Conservation (phyloP, 306 rosid genomes). For the Pachyrhizus erosus region DNA sequence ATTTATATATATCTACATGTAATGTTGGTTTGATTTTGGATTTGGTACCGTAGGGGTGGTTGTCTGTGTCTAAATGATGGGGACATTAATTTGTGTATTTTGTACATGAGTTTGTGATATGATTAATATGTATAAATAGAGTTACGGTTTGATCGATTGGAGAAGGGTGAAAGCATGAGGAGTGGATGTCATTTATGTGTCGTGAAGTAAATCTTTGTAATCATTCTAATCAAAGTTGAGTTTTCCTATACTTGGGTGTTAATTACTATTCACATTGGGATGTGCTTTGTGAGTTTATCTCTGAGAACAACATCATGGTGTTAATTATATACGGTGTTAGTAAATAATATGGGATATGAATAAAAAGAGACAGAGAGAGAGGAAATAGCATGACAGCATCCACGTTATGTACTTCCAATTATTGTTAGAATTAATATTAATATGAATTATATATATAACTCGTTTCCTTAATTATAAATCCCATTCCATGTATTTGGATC, state of each 20-base stretch:
- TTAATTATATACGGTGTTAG: no score
- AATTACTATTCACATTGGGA: neutral
- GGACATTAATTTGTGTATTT: conserved; percentile 8
- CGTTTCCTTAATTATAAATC: no score
- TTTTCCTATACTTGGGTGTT: neutral
- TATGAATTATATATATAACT: no score
- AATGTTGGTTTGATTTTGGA: conserved; percentile 17
- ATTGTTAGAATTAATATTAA: no score
- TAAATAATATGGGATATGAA: no score
- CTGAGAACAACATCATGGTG: neutral
- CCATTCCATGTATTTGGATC: neutral
- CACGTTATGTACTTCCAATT: no score
- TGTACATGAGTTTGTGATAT: conserved; percentile 27
- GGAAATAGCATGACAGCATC: no score
- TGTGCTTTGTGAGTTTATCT: neutral
- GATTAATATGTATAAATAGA: neutral
- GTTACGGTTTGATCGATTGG: neutral
- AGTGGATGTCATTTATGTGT: conserved; percentile 7
- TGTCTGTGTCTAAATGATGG: neutral
- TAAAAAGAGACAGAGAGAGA: no score
- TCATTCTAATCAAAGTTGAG: conserved; percentile 12
- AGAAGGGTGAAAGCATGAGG: neutral
- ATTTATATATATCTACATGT: neutral
- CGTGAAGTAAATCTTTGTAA: conserved; percentile 18
- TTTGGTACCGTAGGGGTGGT: neutral